Conservation (phyloP, 805 yeast species). For the Candida ficus region DNA sequence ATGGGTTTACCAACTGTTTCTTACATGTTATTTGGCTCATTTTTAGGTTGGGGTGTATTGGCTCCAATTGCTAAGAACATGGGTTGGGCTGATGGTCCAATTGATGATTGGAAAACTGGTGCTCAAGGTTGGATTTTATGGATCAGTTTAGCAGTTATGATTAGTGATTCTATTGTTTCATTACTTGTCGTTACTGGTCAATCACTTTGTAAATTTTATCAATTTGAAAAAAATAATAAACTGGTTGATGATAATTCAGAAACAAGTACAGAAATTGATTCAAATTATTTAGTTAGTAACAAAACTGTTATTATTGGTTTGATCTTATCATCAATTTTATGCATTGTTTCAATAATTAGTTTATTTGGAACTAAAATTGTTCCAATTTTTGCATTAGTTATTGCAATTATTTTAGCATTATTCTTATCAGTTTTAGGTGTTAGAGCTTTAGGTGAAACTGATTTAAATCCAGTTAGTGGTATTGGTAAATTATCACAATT, state of each 20-base stretch:
- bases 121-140: slow-evolving; percentile 98
- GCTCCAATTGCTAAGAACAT: slow-evolving; percentile 68
- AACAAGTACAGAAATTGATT: slow-evolving; percentile 25
- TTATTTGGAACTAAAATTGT: slow-evolving; percentile 63
- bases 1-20: slow-evolving; percentile 93
- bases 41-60: slow-evolving; percentile 89
- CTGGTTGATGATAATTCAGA: slow-evolving; percentile 1
- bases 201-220: slow-evolving; percentile 29
- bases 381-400: slow-evolving; percentile 63
- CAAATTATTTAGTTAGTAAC: slow-evolving; percentile 44
- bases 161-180: slow-evolving; percentile 82
- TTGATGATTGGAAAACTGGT: slow-evolving; percentile 90
- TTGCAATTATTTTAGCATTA: slow-evolving; percentile 72
- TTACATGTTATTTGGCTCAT: slow-evolving; percentile 85
- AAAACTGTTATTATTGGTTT: slow-evolving; percentile 56
- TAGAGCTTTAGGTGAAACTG: slow-evolving; percentile 94
- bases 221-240: not conserved
- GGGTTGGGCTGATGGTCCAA: slow-evolving; percentile 87
- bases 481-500: slow-evolving; percentile 92
- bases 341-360: slow-evolving; percentile 56
- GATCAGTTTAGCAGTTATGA: slow-evolving; percentile 91
- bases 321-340: slow-evolving; percentile 56
- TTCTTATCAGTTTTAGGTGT: slow-evolving; percentile 83
- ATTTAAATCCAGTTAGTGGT: slow-evolving; percentile 93
- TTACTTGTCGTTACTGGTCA: slow-evolving; percentile 56